phyloP scores from a whole-genome alignment of 768 basidiomycete genomes.

The Kwoniella botswanensis region DNA sequence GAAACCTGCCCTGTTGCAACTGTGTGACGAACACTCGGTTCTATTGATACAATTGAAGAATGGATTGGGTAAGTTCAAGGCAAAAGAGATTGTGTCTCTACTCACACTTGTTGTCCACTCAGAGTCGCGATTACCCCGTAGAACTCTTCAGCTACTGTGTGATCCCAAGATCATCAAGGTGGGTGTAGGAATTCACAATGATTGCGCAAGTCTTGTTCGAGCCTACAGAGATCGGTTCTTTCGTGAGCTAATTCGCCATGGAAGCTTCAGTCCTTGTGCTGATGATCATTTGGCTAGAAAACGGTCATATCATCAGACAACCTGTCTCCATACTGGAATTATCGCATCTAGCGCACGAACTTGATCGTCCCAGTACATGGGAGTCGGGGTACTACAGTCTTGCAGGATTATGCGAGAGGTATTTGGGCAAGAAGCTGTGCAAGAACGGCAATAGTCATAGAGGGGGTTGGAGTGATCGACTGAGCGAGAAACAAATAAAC shows the following conservation, averaged over 20 bases:
- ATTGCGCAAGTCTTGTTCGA: slow-evolving; percentile 47
- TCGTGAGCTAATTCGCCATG: background rate
- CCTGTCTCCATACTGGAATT: slow-evolving; percentile 41
- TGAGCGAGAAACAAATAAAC: slow-evolving; percentile 34
- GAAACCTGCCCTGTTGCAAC: slow-evolving; percentile 40
- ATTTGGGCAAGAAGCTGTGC: slow-evolving; percentile 37
- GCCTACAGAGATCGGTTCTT: slow-evolving; percentile 40
- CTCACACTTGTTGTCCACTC: slow-evolving; percentile 16
- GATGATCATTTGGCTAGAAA: background rate
- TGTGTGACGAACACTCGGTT: slow-evolving; percentile 41
- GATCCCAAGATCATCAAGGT: slow-evolving; percentile 38
- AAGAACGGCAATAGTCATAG: slow-evolving; percentile 43
- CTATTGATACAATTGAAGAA: slow-evolving; percentile 44
- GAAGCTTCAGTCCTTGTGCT: background rate
- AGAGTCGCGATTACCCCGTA: slow-evolving; percentile 16
- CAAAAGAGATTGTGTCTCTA: background rate
- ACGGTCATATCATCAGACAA: background rate
- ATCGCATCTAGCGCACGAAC: slow-evolving; percentile 39
- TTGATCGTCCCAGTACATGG: slow-evolving; percentile 40
- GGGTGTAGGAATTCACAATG: slow-evolving; percentile 47
- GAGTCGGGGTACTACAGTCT: slow-evolving; percentile 36
- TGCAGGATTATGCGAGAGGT: slow-evolving; percentile 40
- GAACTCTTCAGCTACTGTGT: slow-evolving; percentile 32
- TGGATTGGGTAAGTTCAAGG: slow-evolving; percentile 33
- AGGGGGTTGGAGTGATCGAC: slow-evolving; percentile 41